These are phyloP conservation scores for Neurospora terricola DNA, from an alignment of 495 filamentous ascomycete species.

Conservation along the genomic window DNA sequence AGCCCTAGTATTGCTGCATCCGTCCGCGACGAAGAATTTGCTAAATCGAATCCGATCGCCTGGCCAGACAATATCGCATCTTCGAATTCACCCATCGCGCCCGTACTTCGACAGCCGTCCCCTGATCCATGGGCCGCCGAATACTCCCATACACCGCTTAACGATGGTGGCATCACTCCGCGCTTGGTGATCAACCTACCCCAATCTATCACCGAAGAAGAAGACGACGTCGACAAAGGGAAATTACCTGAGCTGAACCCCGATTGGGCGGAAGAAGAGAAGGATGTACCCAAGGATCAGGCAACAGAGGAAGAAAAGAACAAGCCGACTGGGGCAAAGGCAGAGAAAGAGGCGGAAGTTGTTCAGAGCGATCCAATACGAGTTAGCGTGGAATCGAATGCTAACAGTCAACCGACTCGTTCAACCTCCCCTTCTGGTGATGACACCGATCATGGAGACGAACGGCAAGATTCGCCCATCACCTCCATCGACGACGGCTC, in stretches of 20 bases:
- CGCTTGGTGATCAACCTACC: conserved; percentile 11
- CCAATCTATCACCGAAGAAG: conserved; percentile 1
- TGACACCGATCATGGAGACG: conserved; percentile 29
- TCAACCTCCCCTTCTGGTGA: conserved; percentile 32
- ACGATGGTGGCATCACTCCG: conserved; percentile 11
- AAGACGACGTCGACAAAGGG: background rate
- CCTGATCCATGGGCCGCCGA: conserved; percentile 42
- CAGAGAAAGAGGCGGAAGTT: background rate
- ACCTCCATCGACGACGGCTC: conserved; percentile 45
- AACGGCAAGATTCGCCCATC: conserved; percentile 38
- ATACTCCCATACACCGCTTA: conserved; percentile 10
- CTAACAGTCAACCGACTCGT: conserved; percentile 13
- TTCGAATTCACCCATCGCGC: conserved; percentile 14
- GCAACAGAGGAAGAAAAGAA: background rate
- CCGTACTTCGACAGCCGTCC: conserved; percentile 34
- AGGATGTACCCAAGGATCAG: background rate
- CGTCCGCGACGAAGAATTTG: conserved; percentile 18
- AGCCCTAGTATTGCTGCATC: conserved; percentile 22
- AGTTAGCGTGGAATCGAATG: conserved; percentile 8
- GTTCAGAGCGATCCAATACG: conserved; percentile 2
- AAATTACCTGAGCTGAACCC: background rate
- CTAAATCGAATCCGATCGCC: conserved; percentile 27
- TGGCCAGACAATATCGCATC: conserved; percentile 31
- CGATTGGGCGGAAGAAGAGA: background rate
- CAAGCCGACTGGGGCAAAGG: background rate